phyloP scores from a whole-genome alignment of 2,329 filamentous ascomycete genomes.

The Aspergillus sojae region DNA sequence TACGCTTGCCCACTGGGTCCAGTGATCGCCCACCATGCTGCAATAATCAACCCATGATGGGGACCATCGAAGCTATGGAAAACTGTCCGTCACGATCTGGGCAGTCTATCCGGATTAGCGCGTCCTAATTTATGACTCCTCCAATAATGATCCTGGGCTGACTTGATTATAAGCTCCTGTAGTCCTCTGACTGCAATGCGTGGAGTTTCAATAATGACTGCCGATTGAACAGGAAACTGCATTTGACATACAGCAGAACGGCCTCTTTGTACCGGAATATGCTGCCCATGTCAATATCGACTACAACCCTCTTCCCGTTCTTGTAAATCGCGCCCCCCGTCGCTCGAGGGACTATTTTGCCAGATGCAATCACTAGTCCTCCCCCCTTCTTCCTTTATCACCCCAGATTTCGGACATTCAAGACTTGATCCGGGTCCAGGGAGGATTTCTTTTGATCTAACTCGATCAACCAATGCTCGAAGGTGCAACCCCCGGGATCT shows the following conservation, averaged over 20 bases:
- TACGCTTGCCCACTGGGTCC: slow-evolving; percentile 34
- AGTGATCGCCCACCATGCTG: slow-evolving; percentile 42
- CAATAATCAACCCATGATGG: slow-evolving; percentile 38
- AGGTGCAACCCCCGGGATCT: slow-evolving; percentile 43
- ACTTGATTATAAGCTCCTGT: slow-evolving; percentile 39
- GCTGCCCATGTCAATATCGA: slow-evolving; percentile 27
- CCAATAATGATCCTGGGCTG: slow-evolving; percentile 34
- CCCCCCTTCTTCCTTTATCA: slow-evolving; percentile 40
- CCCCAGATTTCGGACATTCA: slow-evolving; percentile 40
- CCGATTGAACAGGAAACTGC: slow-evolving; percentile 27
- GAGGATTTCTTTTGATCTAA: slow-evolving; percentile 36
- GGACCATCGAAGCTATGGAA: slow-evolving; percentile 40
- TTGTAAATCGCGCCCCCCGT: slow-evolving; percentile 26
- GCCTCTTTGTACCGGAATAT: slow-evolving; percentile 29
- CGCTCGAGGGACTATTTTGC: slow-evolving; percentile 17
- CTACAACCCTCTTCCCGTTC: slow-evolving; percentile 23
- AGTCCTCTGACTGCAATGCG: slow-evolving; percentile 24
- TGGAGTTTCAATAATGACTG: slow-evolving; percentile 27
- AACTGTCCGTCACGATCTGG: slow-evolving; percentile 41
- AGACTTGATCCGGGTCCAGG: slow-evolving; percentile 38
- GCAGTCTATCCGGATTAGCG: slow-evolving; percentile 37
- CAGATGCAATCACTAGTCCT: slow-evolving; percentile 48
- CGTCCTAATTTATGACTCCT: slow-evolving; percentile 42
- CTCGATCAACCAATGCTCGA: slow-evolving; percentile 41
- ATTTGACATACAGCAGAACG: slow-evolving; percentile 17